Evolutionary conservation across 306 rosid genomes (phyloP).

Genomic region (Acmispon strigosus): DNA sequence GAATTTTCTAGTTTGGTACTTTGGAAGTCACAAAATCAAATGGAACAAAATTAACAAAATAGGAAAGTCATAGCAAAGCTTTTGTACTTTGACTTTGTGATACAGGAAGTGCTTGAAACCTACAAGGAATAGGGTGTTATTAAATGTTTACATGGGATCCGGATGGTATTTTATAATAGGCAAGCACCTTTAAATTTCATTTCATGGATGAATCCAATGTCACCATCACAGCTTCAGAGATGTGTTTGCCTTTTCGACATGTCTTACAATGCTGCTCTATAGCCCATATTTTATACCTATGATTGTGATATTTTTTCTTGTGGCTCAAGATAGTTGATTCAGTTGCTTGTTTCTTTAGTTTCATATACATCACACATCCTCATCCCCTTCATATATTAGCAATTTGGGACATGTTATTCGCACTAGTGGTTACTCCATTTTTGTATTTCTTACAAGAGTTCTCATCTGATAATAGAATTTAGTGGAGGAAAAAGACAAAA

Average conservation of each 20-base stretch:
- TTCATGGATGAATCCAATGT: background rate
- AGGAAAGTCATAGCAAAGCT: background rate
- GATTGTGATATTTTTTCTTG: background rate
- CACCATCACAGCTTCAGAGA: background rate
- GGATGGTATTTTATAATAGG: background rate
- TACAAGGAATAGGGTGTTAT: background rate
- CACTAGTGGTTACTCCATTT: background rate
- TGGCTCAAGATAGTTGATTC: background rate
- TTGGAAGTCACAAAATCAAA: background rate
- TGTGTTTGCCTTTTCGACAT: background rate
- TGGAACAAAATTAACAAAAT: background rate
- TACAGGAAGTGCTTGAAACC: background rate
- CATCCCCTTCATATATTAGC: background rate
- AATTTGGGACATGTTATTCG: background rate
- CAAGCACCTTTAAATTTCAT: background rate
- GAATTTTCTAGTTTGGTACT: background rate
- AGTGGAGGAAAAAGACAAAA: slow-evolving; percentile 92
- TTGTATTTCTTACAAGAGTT: slow-evolving; percentile 23
- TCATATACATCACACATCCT: background rate
- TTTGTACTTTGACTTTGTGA: background rate
- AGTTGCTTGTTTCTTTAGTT: background rate
- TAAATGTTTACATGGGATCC: background rate
- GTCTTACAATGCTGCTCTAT: background rate
- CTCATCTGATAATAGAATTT: slow-evolving; percentile 46
- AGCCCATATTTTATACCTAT: background rate